Evolutionary conservation across 208 protist genomes (phyloP).

Genomic region (Wallacemonas rigidus): DNA sequence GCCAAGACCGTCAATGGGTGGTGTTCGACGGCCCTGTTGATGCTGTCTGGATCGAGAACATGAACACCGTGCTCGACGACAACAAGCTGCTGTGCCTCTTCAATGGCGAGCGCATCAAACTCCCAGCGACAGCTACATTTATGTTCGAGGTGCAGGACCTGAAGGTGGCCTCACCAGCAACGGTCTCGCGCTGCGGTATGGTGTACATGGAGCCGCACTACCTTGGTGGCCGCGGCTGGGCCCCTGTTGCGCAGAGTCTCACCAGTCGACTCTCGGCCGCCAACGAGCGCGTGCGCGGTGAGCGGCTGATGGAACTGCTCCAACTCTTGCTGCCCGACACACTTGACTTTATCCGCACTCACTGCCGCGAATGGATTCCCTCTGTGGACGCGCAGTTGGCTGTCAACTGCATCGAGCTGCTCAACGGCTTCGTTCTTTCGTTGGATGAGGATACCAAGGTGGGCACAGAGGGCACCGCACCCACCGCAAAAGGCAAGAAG

Average conservation of each 20-base stretch:
- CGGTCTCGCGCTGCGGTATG: slow-evolving; percentile 99
- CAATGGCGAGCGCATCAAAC: slow-evolving; percentile 97
- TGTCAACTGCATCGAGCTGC: slow-evolving; percentile 89
- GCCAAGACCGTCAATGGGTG: slow-evolving; percentile 93
- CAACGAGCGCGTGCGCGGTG: slow-evolving; percentile 47
- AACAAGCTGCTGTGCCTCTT: slow-evolving; percentile 98
- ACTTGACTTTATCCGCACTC: slow-evolving; percentile 86
- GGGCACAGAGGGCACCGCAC: too few relatives aligned
- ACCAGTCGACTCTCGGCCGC: slow-evolving; percentile 46
- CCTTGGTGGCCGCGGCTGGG: slow-evolving; percentile 91
- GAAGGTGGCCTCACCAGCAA: slow-evolving; percentile 97
- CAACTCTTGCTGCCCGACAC: slow-evolving; percentile 72
- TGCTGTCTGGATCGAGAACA: slow-evolving; percentile 99
- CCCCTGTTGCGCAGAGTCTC: slow-evolving; percentile 75
- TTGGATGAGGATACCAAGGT: slow-evolving; percentile 34
- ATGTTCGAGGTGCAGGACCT: slow-evolving; percentile 99
- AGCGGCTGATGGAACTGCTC: slow-evolving; percentile 79
- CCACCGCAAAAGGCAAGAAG: background rate
- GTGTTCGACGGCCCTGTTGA: slow-evolving; percentile 99
- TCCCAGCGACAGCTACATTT: slow-evolving; percentile 92
- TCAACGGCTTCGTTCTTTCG: slow-evolving; percentile 76
- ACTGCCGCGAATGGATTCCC: slow-evolving; percentile 90
- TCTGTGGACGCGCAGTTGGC: slow-evolving; percentile 91
- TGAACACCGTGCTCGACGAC: slow-evolving; percentile 99
- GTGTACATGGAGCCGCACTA: slow-evolving; percentile 97